Evolutionary conservation across 2,329 filamentous ascomycete genomes (phyloP).

Genomic region (Cryphonectria japonica): DNA sequence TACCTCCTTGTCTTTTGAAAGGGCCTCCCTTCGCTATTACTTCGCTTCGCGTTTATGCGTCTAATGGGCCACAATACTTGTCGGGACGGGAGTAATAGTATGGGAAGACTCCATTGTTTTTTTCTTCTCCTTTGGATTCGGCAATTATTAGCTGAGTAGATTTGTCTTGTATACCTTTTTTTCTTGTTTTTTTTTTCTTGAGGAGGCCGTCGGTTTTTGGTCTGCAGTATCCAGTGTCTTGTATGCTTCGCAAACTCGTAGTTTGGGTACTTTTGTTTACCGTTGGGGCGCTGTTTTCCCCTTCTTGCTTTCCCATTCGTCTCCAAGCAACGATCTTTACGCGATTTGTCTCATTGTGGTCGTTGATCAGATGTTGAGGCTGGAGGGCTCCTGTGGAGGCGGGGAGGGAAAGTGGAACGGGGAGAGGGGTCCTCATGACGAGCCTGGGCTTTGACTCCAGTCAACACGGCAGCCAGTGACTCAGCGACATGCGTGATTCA

Average conservation of each 20-base stretch:
- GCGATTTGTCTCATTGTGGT: background rate
- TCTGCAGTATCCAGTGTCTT: background rate
- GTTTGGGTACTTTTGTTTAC: background rate
- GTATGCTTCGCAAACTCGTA: background rate
- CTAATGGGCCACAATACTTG: background rate
- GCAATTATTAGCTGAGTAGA: background rate
- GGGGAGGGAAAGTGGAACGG: background rate
- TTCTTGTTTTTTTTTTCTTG: background rate
- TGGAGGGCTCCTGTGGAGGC: background rate
- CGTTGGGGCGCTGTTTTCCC: background rate
- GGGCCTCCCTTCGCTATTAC: conserved; percentile 1
- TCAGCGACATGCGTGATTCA: conserved; percentile 13
- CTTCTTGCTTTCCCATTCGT: background rate
- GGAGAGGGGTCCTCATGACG: background rate
- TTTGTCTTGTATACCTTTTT: background rate
- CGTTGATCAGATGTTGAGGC: background rate
- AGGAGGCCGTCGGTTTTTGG: background rate
- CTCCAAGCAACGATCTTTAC: background rate
- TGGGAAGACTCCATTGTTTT: background rate
- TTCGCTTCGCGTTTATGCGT: background rate
- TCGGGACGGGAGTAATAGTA: background rate
- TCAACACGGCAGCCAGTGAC: background rate
- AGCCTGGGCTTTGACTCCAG: background rate
- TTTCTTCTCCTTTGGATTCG: background rate
- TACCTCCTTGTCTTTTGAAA: conserved; percentile 23